Base-by-base conservation (phyloP, 2,329 filamentous ascomycete genomes). In the Paramyrothecium roridum region DNA sequence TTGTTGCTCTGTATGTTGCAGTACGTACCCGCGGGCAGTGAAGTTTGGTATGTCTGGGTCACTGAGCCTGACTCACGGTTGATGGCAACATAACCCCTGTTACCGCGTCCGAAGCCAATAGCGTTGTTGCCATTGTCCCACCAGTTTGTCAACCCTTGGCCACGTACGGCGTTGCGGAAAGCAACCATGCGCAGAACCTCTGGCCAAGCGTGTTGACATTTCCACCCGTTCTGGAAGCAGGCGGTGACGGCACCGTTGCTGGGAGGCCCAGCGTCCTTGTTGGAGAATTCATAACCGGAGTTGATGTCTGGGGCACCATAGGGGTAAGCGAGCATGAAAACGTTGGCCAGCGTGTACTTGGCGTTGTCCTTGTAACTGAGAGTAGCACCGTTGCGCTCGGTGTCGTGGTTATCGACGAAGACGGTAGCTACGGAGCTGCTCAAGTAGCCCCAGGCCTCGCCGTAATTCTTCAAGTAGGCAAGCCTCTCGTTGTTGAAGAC, bases 381-480 rank as follows among this genome's bases (percentile, higher is more conserved):
- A 22, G 46, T 48, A 10, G 8, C 8, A 20, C 46, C 46, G 46
- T 48, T 48, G 20, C 46, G 46, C 46, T 48, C 46, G 22, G 46
- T 48, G 46, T 48, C 46, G 46, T 48, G 46, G 46, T 48, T 48
- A n/a, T 48, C 46, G n/a, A 48, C 46, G 21, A 48, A 48, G 10
- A 48, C 46, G 46, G 8, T 16, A 20, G 46, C 46, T 4, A 48
- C 22, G 19, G 46, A 48, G 16, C 46, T 48, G 46, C 46, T 48
- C 46, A 48, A 16, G 46, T 48, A 48, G 4, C 46, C 46, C 46
- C 46, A 48, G 46, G 19, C 46, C 46, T 48, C 46, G 6, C 46
- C 46, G n/a, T 8, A 48, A n/a, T 48, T 48, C 19, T 26, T 48
- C 20, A 48, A 20, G 46, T 48, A 8, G 20, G 46, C 46, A 21